Percentiles rank a stretch among this genome's conserved stretches.
Evolutionary conservation across 1,284 basidiomycete species (phyloP).

Genomic region (Rhodotorula sp.): DNA sequence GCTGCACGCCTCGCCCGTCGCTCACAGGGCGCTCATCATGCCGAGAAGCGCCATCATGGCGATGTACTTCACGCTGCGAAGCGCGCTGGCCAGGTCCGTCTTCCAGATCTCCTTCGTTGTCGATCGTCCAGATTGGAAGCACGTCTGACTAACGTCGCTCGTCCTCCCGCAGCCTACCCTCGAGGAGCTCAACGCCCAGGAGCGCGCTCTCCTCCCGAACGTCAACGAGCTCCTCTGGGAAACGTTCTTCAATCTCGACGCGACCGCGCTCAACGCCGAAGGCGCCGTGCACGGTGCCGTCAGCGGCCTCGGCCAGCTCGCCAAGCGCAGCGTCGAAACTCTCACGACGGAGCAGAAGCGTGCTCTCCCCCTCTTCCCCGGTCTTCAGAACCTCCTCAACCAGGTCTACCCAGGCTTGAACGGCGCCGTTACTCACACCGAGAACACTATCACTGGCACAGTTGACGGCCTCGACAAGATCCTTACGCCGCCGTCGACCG

Average conservation of each 20-base stretch:
- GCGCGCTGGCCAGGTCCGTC: neutral
- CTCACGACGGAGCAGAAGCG: neutral
- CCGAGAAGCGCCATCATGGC: conserved; percentile 8
- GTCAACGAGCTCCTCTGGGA: neutral
- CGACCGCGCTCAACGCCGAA: too few relatives aligned
- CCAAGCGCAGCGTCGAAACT: neutral
- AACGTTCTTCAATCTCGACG: neutral
- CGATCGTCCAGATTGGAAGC: too few relatives aligned
- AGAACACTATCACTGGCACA: neutral
- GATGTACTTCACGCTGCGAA: neutral
- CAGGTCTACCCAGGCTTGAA: conserved; percentile 7
- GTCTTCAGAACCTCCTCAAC: neutral
- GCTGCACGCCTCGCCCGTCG: neutral
- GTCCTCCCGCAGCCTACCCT: neutral
- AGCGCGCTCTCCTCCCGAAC: neutral
- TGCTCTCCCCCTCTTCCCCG: neutral
- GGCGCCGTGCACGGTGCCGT: neutral
- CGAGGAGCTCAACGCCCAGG: neutral
- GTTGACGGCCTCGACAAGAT: conserved; percentile 3
- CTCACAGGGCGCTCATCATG: neutral
- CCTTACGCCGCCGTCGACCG: neutral
- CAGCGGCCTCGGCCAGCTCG: neutral
- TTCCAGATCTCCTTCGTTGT: too few relatives aligned
- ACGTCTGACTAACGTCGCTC: too few relatives aligned
- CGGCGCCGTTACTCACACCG: conserved; percentile 3